phyloP scores from a whole-genome alignment of 306 rosid species.

The Geum urbanum region DNA sequence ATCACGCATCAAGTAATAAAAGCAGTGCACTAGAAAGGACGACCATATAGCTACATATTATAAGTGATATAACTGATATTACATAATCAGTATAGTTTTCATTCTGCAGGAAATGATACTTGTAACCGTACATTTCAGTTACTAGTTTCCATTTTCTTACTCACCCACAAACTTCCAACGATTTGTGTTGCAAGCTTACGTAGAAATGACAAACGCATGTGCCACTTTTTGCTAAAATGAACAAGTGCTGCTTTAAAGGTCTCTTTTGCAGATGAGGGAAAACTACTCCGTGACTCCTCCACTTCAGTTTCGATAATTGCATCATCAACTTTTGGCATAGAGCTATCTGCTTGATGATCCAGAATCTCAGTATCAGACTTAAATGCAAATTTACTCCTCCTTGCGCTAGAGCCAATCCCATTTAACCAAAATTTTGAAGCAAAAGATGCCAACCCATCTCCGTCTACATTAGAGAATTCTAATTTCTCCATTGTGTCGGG shows the following conservation, averaged over 20 bases:
- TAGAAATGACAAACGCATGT: constrained; percentile 64
- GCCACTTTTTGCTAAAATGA: constrained; percentile 72
- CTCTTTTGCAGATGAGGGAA: constrained; percentile 64
- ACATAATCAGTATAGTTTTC: background rate
- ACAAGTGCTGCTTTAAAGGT: constrained; percentile 62
- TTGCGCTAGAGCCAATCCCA: constrained; percentile 69
- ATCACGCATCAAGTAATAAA: background rate
- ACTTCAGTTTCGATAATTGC: constrained; percentile 46
- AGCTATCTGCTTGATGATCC: constrained; percentile 63
- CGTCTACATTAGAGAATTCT: constrained; percentile 53
- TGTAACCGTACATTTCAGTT: background rate
- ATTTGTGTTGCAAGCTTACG: constrained; percentile 60
- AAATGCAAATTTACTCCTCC: constrained; percentile 52
- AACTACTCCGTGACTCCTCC: constrained; percentile 54
- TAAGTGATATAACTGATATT: background rate
- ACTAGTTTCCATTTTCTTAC: constrained; percentile 21
- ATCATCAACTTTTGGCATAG: constrained; percentile 49
- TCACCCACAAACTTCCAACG: constrained; percentile 66
- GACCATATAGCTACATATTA: background rate
- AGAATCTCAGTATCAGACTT: constrained; percentile 59
- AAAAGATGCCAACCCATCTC: constrained; percentile 53
- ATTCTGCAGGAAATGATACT: too few species aligned
- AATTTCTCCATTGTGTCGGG: constrained; percentile 39
- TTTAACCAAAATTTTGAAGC: constrained; percentile 63
- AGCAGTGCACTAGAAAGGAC: background rate